Conservation (phyloP, 1,139 yeast genomes). For the Dujonia santamariae region DNA sequence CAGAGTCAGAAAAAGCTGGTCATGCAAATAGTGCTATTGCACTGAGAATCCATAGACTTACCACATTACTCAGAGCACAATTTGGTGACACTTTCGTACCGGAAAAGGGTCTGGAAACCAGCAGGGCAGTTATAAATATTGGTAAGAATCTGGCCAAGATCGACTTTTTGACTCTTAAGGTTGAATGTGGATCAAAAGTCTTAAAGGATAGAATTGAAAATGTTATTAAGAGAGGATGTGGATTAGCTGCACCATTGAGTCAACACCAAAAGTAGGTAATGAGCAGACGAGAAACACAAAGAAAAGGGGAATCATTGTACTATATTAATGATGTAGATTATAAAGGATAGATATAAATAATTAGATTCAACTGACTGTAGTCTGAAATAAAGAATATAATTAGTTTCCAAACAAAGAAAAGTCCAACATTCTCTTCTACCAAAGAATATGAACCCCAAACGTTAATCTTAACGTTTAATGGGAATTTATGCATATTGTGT, state of each 20-base stretch:
- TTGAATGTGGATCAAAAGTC: slow-evolving; percentile 75
- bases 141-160: slow-evolving; percentile 76
- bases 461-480: too few species aligned
- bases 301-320: not conserved
- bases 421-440: too few species aligned
- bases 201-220: slow-evolving; percentile 80
- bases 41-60: slow-evolving; percentile 61
- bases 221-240: slow-evolving; percentile 73
- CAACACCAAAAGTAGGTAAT: slow-evolving; percentile 26
- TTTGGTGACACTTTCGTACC: slow-evolving; percentile 73
- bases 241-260: slow-evolving; percentile 76
- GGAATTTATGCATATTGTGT: too few species aligned
- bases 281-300: not conserved
- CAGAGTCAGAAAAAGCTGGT: slow-evolving; percentile 19
- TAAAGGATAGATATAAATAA: too few species aligned
- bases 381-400: too few species aligned
- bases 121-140: slow-evolving; percentile 55
- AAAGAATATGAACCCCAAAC: too few species aligned
- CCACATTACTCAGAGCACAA: slow-evolving; percentile 70
- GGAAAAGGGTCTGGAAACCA: slow-evolving; percentile 31
- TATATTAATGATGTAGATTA: too few species aligned
- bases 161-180: slow-evolving; percentile 60
- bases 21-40: slow-evolving; percentile 37
- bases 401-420: too few species aligned
- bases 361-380: too few species aligned